Evolutionary conservation across 2,329 filamentous ascomycete species (phyloP).

Genomic region (Clonostachys rhizophaga): DNA sequence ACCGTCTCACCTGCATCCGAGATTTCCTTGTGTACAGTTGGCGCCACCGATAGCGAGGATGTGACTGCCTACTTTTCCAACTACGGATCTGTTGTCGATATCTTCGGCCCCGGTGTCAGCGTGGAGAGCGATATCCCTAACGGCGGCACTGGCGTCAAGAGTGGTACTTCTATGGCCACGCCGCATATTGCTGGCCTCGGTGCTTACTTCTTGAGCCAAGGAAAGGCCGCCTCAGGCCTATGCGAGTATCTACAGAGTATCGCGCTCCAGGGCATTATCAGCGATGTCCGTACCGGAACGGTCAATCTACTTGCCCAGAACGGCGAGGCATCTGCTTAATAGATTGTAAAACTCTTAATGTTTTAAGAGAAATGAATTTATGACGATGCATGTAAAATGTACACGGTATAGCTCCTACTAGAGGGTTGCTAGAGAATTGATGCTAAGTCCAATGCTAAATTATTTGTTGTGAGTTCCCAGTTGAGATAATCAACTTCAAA

Average conservation of each 20-base stretch:
- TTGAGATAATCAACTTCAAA: too few species aligned
- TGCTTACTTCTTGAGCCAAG: slow-evolving; percentile 54
- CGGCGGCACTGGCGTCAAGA: slow-evolving; percentile 36
- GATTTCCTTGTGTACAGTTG: slow-evolving; percentile 43
- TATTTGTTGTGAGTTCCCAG: too few species aligned
- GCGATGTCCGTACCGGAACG: slow-evolving; percentile 54
- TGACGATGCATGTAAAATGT: too few species aligned
- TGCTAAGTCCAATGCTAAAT: too few species aligned
- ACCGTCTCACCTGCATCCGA: slow-evolving; percentile 43
- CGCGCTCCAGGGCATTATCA: slow-evolving; percentile 29
- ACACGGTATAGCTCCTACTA: too few species aligned
- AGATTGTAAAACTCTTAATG: too few species aligned
- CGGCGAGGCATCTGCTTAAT: slow-evolving; percentile 49
- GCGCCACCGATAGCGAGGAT: slow-evolving; percentile 33
- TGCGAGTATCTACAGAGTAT: slow-evolving; percentile 60
- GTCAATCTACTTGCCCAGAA: slow-evolving; percentile 98
- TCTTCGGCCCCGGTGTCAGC: slow-evolving; percentile 43
- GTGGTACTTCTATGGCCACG: slow-evolving; percentile 51
- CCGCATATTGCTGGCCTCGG: slow-evolving; percentile 60
- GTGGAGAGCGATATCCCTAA: slow-evolving; percentile 41
- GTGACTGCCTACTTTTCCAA: slow-evolving; percentile 42
- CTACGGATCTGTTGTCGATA: slow-evolving; percentile 39
- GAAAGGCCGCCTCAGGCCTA: slow-evolving; percentile 26
- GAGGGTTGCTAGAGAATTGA: too few species aligned
- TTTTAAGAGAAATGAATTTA: too few species aligned